Percentiles rank a stretch among this genome's conserved stretches.
Evolutionary conservation across 73 alveolate species (phyloP).

Genomic region (Paramecium sonneborni): DNA sequence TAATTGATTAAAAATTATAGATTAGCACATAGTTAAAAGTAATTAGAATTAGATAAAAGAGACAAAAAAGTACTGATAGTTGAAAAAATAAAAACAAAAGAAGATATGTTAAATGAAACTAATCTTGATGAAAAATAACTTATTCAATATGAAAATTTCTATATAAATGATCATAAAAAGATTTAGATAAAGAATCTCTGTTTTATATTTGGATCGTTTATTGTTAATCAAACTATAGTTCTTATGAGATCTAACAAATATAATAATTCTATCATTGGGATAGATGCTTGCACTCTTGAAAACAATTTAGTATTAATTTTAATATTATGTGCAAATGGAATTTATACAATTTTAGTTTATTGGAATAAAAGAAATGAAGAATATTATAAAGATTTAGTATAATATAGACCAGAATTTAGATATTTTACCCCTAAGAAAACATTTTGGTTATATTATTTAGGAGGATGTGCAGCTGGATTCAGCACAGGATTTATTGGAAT

Average conservation of each 20-base stretch:
- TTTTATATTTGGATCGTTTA: background rate
- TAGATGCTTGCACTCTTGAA: background rate
- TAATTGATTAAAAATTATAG: background rate
- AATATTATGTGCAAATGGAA: background rate
- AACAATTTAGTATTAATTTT: background rate
- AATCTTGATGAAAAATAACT: background rate
- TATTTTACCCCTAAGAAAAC: constrained; percentile 1
- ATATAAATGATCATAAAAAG: background rate
- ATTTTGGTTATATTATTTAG: constrained; percentile 10
- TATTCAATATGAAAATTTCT: background rate
- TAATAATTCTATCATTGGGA: background rate
- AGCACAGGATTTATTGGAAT: constrained; percentile 13
- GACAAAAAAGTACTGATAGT: background rate
- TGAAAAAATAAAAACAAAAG: constrained; percentile 20
- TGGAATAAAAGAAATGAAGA: constrained; percentile 37
- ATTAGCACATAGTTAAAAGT: background rate
- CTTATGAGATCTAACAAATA: constrained; percentile 16
- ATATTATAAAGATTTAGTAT: background rate
- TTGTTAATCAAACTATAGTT: background rate
- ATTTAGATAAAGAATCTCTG: background rate
- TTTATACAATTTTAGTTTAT: background rate
- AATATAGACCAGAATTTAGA: constrained; percentile 23
- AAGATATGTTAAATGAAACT: background rate
- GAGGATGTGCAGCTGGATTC: constrained; percentile 47
- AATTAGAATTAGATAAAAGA: constrained; percentile 36